phyloP scores from a whole-genome alignment of 2,329 filamentous ascomycete species.

The Incumbomyces lentus region DNA sequence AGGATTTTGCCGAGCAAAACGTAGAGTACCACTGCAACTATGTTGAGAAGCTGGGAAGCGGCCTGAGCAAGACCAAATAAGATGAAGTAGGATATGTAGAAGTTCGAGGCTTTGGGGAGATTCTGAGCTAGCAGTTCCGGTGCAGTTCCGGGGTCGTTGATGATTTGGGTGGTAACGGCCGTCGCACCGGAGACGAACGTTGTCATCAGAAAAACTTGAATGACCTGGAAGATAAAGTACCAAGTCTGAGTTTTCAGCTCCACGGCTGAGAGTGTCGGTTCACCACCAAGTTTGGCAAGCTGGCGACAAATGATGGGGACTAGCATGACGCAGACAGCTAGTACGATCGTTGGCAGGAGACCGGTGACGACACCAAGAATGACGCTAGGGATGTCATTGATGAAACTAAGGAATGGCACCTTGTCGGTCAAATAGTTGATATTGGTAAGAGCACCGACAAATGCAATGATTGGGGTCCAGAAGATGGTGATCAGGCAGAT shows the following conservation, averaged over 20 bases:
- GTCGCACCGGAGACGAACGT: slow-evolving; percentile 76
- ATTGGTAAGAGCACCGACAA: slow-evolving; percentile 82
- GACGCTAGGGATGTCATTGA: slow-evolving; percentile 56
- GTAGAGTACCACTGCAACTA: slow-evolving; percentile 17
- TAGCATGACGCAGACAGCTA: slow-evolving; percentile 76
- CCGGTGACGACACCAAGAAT: slow-evolving; percentile 76
- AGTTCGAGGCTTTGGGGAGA: slow-evolving; percentile 79
- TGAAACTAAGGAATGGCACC: slow-evolving; percentile 58
- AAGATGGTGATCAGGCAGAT: slow-evolving; percentile 74
- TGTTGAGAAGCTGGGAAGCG: slow-evolving; percentile 45
- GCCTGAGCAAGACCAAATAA: slow-evolving; percentile 61
- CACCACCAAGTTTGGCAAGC: slow-evolving; percentile 67
- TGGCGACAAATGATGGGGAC: slow-evolving; percentile 73
- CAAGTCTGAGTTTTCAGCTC: slow-evolving; percentile 85
- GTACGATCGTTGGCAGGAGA: slow-evolving; percentile 65
- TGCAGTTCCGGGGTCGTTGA: slow-evolving; percentile 52
- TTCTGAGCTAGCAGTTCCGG: slow-evolving; percentile 60
- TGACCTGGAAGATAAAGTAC: slow-evolving; percentile 63
- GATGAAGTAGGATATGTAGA: slow-evolving; percentile 91
- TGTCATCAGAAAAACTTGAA: slow-evolving; percentile 83
- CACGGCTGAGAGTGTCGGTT: slow-evolving; percentile 66
- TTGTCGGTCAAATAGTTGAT: slow-evolving; percentile 52
- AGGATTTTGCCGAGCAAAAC: slow-evolving; percentile 15
- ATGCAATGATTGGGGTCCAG: slow-evolving; percentile 65
- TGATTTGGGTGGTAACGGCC: slow-evolving; percentile 55